Evolutionary conservation across 139 green algal genomes (phyloP), one percentile per base, ranked within the genome.

Genomic region (Picochlorum sp.): DNA sequence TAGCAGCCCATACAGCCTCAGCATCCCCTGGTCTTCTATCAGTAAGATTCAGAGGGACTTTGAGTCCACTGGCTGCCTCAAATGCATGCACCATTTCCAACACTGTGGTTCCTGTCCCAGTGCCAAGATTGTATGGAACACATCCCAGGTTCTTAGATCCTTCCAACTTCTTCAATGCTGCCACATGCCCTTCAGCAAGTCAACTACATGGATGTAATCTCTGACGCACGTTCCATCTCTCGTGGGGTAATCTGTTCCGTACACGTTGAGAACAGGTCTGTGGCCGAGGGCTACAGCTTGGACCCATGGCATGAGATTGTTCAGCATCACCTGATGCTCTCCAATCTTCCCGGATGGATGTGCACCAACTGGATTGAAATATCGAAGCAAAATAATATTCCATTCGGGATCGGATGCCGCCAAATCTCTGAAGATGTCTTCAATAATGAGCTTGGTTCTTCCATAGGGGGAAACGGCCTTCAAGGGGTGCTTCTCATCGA

Each of bases 231-330:
- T 95, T 67, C 89, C 89, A 64, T 95, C 88, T 13, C 71, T 75
- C 1, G 93, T 98, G 16, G 73, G 70, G 82, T 98, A 98, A 79
- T 98, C 93, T 32, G 70, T 80, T 32, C 94, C 94, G 71, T 88
- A 99, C 60, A 99, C 94, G 34, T 69, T 86, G 23, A 99, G 80
- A 65, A 89, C 75, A 56, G 81, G 67, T 15, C 86, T 81, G 60
- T 95, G 82, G 3, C 86, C 85, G 30, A 96, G 80, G 2, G 90
- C 94, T 16, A 99, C 94, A 74, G 89, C 69, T 69, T 98, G 92
- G 28, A 98, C 82, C 79, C 93, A 98, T 9, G 94, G 94, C 94
- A 99, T 98, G 41, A 99, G 81, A 85, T 99, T 99, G 85, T 97
- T 96, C 57, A 95, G 92, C 62, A 97, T 88, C 23, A 92, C 81